Evolutionary conservation across 2,329 filamentous ascomycete species (phyloP).

Genomic region (Arthroderma uncinatum): DNA sequence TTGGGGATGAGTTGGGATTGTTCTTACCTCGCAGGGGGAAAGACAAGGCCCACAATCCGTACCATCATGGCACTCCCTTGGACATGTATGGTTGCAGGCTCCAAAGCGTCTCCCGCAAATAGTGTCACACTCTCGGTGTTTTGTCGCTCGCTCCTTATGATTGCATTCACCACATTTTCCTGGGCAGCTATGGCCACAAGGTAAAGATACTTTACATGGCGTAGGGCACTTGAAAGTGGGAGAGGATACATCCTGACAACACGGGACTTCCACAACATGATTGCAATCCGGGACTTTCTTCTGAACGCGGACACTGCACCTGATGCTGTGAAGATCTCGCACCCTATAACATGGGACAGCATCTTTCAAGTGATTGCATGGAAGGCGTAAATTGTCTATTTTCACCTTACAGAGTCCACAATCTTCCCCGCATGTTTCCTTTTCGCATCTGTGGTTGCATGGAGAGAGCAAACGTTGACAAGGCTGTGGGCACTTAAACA

Average conservation of each 20-base stretch:
- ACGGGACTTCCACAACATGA: slow-evolving; percentile 44
- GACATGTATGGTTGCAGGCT: slow-evolving; percentile 8
- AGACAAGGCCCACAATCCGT: slow-evolving; percentile 7
- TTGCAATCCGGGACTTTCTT: slow-evolving; percentile 44
- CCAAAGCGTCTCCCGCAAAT: slow-evolving; percentile 10
- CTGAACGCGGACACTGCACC: slow-evolving; percentile 39
- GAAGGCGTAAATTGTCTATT: slow-evolving; percentile 19
- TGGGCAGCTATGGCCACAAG: slow-evolving; percentile 45
- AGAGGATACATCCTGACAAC: slow-evolving; percentile 37
- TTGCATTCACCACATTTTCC: neutral
- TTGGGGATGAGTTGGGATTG: too few species aligned
- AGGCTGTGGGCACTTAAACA: slow-evolving; percentile 32
- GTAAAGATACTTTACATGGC: slow-evolving; percentile 37
- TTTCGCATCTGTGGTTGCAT: slow-evolving; percentile 35
- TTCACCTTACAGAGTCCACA: slow-evolving; percentile 29
- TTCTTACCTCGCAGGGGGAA: slow-evolving; percentile 6
- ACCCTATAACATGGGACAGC: slow-evolving; percentile 27
- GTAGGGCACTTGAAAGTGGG: slow-evolving; percentile 38
- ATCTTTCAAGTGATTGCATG: slow-evolving; percentile 24
- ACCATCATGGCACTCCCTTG: slow-evolving; percentile 6
- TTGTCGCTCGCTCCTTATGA: slow-evolving; percentile 32
- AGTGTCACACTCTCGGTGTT: slow-evolving; percentile 43
- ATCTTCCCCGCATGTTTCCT: slow-evolving; percentile 30
- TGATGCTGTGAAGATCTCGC: slow-evolving; percentile 38
- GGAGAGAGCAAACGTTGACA: slow-evolving; percentile 28